Percentiles rank a stretch among this genome's conserved stretches.
Conservation (phyloP, 768 basidiomycete genomes). For the Mycena epipterygia region DNA sequence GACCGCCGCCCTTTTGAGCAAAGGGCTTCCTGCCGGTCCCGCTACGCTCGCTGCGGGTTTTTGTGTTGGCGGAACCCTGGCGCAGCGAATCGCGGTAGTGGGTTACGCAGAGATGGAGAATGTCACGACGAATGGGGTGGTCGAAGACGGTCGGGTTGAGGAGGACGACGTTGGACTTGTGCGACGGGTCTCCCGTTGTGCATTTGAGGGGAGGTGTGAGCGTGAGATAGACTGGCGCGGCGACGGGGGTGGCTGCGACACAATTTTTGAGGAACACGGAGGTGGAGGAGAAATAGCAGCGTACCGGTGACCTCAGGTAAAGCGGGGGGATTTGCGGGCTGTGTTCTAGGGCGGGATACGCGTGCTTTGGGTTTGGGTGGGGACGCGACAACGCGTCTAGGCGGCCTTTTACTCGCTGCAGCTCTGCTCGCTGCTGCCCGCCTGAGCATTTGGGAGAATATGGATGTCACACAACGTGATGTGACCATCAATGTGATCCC, state of each 20-base stretch:
- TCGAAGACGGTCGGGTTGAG: constrained; percentile 89
- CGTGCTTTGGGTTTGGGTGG: not conserved
- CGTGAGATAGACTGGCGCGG: constrained; percentile 69
- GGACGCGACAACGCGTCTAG: constrained; percentile 23
- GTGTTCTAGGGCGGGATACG: not conserved
- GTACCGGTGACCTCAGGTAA: constrained; percentile 18
- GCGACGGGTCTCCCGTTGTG: constrained; percentile 53
- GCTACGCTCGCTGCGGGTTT: constrained; percentile 90
- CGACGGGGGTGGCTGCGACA: constrained; percentile 51
- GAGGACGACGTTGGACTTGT: constrained; percentile 65
- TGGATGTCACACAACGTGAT: not conserved
- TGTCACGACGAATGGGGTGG: constrained; percentile 90
- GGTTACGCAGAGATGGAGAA: constrained; percentile 92
- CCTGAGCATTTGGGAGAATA: constrained; percentile 13
- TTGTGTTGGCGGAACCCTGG: constrained; percentile 93
- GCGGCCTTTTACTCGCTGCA: constrained; percentile 3
- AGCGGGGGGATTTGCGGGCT: not conserved
- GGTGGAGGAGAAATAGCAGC: not conserved
- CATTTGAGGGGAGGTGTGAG: constrained; percentile 71
- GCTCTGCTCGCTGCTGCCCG: constrained; percentile 18
- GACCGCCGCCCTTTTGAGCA: constrained; percentile 92
- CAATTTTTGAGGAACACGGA: constrained; percentile 1
- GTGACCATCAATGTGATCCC: not conserved
- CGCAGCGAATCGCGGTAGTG: constrained; percentile 90
- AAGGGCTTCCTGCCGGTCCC: constrained; percentile 93